These are phyloP conservation scores for Clavariopsis aquatica DNA, from an alignment of 495 filamentous ascomycete genomes.

Conservation along the genomic window DNA sequence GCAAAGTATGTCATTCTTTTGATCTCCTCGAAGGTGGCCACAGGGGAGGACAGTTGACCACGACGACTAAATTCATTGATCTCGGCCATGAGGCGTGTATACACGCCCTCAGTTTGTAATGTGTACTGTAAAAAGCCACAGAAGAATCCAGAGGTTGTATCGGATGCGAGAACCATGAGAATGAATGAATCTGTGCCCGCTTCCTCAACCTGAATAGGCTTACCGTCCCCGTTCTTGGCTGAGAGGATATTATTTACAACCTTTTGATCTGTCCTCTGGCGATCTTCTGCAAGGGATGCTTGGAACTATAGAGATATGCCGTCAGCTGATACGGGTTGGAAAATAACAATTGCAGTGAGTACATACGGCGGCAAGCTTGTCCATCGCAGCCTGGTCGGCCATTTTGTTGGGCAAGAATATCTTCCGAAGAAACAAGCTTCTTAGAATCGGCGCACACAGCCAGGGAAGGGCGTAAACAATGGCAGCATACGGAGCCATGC, in stretches of 20 bases:
- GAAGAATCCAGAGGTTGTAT: not conserved
- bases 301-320: not conserved
- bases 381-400: not conserved
- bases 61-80: constrained; percentile 14
- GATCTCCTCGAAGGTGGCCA: constrained; percentile 18
- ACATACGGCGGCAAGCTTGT: not conserved
- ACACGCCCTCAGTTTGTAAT: not conserved
- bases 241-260: not conserved
- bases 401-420: not conserved
- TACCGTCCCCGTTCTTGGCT: not conserved
- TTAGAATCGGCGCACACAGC: not conserved
- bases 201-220: not conserved
- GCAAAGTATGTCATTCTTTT: constrained; percentile 24
- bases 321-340: not conserved
- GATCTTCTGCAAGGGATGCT: not conserved
- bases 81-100: constrained; percentile 14
- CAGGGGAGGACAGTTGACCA: constrained; percentile 14
- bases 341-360: not conserved
- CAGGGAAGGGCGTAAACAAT: not conserved
- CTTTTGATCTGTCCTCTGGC: not conserved
- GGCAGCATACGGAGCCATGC: not conserved
- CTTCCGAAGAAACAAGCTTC: not conserved
- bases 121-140: not conserved
- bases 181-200: not conserved
- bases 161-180: not conserved